Percentiles rank a stretch among this genome's conserved stretches.
phyloP scores from a whole-genome alignment of 495 filamentous ascomycete species.

The Penicillium paradoxum region DNA sequence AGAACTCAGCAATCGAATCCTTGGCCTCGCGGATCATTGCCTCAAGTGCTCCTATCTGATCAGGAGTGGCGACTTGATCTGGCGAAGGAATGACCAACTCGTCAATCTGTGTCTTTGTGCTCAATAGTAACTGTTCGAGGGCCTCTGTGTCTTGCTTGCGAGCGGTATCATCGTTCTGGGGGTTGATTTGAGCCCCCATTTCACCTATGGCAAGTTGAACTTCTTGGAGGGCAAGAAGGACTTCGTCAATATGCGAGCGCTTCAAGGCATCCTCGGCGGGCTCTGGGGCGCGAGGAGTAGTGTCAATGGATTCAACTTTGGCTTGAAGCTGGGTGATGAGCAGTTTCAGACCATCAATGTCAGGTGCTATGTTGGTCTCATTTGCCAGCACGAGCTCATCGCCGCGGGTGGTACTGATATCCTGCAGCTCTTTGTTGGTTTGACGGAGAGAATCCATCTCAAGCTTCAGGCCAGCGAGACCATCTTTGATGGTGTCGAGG shows the following conservation, averaged over 20 bases:
- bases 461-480: constrained; percentile 62
- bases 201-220: constrained; percentile 53
- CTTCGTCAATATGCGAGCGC: constrained; percentile 56
- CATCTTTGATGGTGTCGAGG: constrained; percentile 76
- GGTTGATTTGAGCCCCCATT: constrained; percentile 29
- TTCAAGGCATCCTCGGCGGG: constrained; percentile 39
- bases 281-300: constrained; percentile 48
- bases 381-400: constrained; percentile 56
- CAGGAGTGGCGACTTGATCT: constrained; percentile 59
- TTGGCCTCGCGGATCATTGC: constrained; percentile 63
- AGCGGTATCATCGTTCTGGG: constrained; percentile 37
- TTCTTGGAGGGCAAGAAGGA: constrained; percentile 53
- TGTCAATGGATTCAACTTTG: constrained; percentile 78
- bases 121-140: constrained; percentile 82
- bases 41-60: constrained; percentile 73
- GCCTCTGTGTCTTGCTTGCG: constrained; percentile 74
- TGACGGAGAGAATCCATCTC: constrained; percentile 75
- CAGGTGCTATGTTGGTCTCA: constrained; percentile 48
- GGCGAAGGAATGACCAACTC: constrained; percentile 62
- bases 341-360: constrained; percentile 77
- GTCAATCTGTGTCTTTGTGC: constrained; percentile 77
- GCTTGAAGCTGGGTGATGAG: constrained; percentile 74
- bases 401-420: constrained; percentile 36
- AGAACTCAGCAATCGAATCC: constrained; percentile 58
- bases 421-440: constrained; percentile 35